Evolutionary conservation across 2,329 filamentous ascomycete genomes (phyloP).

Genomic region (Periglandula ipomoeae): DNA sequence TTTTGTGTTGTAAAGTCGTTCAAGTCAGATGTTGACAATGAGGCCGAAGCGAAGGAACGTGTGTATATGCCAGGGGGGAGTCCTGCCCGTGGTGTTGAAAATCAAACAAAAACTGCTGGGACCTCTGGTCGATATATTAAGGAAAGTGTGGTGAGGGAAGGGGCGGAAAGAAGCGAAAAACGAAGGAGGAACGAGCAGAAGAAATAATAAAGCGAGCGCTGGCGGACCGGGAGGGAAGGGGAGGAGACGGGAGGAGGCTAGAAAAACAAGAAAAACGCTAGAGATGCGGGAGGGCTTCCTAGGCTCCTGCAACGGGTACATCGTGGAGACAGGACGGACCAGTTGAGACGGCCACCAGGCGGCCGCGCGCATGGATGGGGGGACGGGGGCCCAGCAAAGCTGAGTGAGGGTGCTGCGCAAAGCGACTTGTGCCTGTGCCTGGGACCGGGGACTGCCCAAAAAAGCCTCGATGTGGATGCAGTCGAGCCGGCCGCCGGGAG

Average conservation of each 20-base stretch:
- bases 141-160: constrained; percentile 5
- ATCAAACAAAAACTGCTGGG: constrained; percentile 8
- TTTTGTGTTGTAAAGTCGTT: neutral
- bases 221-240: neutral
- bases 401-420: no score
- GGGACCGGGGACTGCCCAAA: neutral
- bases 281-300: neutral
- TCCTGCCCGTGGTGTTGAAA: constrained; percentile 9
- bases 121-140: constrained; percentile 7
- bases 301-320: neutral
- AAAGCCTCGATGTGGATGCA: neutral
- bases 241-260: no score
- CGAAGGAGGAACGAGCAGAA: neutral
- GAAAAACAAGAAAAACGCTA: no score
- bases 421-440: no score
- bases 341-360: no score
- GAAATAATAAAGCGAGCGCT: neutral
- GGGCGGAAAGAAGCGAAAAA: neutral
- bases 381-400: no score
- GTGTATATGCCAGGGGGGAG: constrained; percentile 4
- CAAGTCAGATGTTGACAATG: neutral
- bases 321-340: no score
- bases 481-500: neutral
- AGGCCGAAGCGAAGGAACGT: constrained; percentile 10
- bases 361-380: no score